These are phyloP conservation scores for Neofusicoccum sp. DNA, from an alignment of 2,329 filamentous ascomycete genomes.

Conservation along the genomic window DNA sequence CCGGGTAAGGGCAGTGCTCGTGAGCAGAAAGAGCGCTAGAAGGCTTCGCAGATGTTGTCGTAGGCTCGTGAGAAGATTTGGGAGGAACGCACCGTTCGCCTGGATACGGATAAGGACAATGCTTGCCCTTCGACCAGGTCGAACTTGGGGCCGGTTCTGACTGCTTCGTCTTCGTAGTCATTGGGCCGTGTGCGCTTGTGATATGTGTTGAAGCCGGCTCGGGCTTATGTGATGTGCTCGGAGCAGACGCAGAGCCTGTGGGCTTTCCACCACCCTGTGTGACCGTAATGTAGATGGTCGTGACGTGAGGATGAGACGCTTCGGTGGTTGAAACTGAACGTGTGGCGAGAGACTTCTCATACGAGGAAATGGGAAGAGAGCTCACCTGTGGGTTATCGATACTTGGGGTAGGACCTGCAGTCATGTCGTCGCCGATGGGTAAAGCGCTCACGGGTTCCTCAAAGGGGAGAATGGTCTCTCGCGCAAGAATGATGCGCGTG, in stretches of 20 bases:
- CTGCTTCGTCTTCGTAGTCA: neutral
- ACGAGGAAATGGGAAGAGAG: no score
- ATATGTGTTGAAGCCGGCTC: neutral
- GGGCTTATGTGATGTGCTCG: neutral
- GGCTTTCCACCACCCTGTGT: no score
- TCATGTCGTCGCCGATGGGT: neutral
- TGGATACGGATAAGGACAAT: conserved; percentile 10
- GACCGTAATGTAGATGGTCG: no score
- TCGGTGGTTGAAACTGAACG: no score
- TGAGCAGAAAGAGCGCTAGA: neutral
- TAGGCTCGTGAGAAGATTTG: neutral
- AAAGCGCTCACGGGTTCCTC: neutral
- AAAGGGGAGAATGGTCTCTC: neutral
- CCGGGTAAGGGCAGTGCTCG: neutral
- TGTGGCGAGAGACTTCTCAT: no score
- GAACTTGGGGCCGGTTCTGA: neutral
- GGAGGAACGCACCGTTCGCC: neutral
- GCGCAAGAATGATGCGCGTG: neutral
- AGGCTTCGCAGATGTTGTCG: neutral
- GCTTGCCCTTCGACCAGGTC: conserved; percentile 3
- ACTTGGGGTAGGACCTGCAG: neutral
- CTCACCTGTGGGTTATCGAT: no score
- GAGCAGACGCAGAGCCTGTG: neutral
- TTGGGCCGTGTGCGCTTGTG: neutral
- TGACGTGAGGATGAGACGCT: no score